phyloP scores from a whole-genome alignment of 1,284 basidiomycete genomes.

The Chondrostereum purpureum region DNA sequence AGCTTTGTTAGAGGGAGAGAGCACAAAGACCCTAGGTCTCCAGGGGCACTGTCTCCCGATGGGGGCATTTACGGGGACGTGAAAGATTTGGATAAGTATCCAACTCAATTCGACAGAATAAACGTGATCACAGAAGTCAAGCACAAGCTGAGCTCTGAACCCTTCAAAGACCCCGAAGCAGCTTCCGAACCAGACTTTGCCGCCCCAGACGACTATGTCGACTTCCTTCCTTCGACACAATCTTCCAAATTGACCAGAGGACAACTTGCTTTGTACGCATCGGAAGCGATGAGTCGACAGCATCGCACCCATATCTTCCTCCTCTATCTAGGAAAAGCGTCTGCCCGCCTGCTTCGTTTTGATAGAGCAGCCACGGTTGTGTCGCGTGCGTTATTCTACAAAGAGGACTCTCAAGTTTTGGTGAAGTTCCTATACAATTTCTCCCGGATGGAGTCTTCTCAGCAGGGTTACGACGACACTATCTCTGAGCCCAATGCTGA shows the following conservation, averaged over 20 bases:
- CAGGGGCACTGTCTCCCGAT: not conserved
- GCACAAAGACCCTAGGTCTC: not conserved
- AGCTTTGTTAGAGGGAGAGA: not conserved
- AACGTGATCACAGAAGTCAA: not conserved
- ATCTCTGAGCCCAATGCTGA: not conserved
- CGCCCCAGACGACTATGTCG: not conserved
- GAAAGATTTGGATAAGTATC: not conserved
- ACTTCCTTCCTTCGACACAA: not conserved
- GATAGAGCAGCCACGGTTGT: not conserved
- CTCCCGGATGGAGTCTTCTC: not conserved
- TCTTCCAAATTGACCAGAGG: not conserved
- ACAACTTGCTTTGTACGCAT: not conserved
- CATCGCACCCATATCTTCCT: not conserved
- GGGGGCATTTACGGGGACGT: not conserved
- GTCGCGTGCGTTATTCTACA: not conserved
- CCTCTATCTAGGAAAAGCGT: not conserved
- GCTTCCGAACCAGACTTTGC: not conserved
- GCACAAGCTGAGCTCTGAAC: not conserved
- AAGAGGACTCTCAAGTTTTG: not conserved
- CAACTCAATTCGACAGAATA: not conserved
- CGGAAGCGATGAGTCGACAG: not conserved
- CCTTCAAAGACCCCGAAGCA: not conserved
- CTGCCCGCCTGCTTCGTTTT: not conserved
- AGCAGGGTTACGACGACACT: not conserved
- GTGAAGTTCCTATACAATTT: not conserved